Conservation (phyloP, 2,329 filamentous ascomycete species). For the Penicillium italicum region DNA sequence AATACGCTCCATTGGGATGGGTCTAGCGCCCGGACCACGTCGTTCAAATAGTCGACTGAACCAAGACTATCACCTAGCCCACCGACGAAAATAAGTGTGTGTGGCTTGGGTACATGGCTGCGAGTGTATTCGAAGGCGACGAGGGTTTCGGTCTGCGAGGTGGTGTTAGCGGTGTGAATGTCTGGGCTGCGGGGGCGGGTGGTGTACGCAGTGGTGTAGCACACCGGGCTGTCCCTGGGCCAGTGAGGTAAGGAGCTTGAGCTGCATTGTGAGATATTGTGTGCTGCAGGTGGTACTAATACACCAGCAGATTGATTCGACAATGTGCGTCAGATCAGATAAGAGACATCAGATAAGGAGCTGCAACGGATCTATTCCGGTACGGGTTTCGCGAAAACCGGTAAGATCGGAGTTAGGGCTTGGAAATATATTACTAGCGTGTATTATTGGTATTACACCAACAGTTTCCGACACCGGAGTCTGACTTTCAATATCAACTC, state of each 20-base stretch:
- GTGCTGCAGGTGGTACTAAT: neutral
- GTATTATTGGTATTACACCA: neutral
- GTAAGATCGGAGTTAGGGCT: conserved; percentile 5
- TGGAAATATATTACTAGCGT: neutral
- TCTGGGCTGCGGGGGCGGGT: neutral
- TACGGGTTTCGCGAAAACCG: neutral
- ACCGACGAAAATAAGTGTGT: conserved; percentile 56
- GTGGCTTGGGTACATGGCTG: conserved; percentile 29
- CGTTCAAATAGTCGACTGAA: conserved; percentile 50
- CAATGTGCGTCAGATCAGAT: conserved; percentile 21
- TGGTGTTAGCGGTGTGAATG: neutral
- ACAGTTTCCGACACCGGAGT: neutral
- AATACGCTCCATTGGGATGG: conserved; percentile 51
- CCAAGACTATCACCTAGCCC: conserved; percentile 56
- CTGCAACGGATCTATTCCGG: neutral
- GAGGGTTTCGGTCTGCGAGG: conserved; percentile 31
- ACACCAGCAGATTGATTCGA: neutral
- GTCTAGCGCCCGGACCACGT: conserved; percentile 47
- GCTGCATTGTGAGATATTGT: conserved; percentile 13
- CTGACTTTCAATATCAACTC: neutral
- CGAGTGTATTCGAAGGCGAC: conserved; percentile 40
- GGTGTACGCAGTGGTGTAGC: conserved; percentile 21
- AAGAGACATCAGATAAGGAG: conserved; percentile 22
- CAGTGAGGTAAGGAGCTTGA: conserved; percentile 18
- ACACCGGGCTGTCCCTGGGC: conserved; percentile 21